These are phyloP conservation scores for Podosphaera xanthii DNA, from an alignment of 2,329 filamentous ascomycete genomes.

Conservation along the genomic window DNA sequence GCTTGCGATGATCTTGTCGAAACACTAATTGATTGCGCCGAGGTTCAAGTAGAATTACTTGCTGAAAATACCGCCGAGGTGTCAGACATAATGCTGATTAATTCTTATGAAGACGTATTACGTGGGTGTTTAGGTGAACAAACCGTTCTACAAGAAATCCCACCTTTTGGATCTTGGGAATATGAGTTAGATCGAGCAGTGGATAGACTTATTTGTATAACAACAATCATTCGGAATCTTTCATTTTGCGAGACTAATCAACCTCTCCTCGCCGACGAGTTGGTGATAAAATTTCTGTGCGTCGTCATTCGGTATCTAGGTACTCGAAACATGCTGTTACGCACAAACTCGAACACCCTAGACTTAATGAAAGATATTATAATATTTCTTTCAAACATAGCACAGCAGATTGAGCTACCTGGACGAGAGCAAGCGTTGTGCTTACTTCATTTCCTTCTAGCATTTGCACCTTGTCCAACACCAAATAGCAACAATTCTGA, in stretches of 20 bases:
- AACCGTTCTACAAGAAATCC: conserved; percentile 46
- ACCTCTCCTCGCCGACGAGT: conserved; percentile 45
- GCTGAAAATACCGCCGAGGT: conserved; percentile 67
- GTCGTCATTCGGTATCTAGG: conserved; percentile 69
- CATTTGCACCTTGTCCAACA: conserved; percentile 63
- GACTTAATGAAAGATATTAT: conserved; percentile 96
- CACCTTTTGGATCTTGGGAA: conserved; percentile 49
- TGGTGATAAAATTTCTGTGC: conserved; percentile 64
- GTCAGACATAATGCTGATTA: conserved; percentile 64
- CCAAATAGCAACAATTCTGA: conserved; percentile 32
- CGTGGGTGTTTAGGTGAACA: conserved; percentile 57
- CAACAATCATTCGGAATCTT: conserved; percentile 76
- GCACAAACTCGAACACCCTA: conserved; percentile 61
- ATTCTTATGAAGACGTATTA: conserved; percentile 69
- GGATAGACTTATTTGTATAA: conserved; percentile 72
- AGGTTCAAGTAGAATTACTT: conserved; percentile 68
- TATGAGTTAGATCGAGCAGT: conserved; percentile 74
- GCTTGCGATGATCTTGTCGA: conserved; percentile 78
- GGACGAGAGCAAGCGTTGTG: conserved; percentile 71
- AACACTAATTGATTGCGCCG: conserved; percentile 69
- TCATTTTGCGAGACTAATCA: conserved; percentile 74
- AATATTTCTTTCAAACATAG: conserved; percentile 71
- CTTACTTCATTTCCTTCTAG: conserved; percentile 68
- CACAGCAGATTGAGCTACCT: conserved; percentile 57
- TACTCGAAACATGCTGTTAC: conserved; percentile 67